Percentiles rank a stretch among this genome's conserved stretches.
These are phyloP conservation scores for Neoboletus brunneissimus DNA, from an alignment of 768 basidiomycete species.

Conservation along the genomic window DNA sequence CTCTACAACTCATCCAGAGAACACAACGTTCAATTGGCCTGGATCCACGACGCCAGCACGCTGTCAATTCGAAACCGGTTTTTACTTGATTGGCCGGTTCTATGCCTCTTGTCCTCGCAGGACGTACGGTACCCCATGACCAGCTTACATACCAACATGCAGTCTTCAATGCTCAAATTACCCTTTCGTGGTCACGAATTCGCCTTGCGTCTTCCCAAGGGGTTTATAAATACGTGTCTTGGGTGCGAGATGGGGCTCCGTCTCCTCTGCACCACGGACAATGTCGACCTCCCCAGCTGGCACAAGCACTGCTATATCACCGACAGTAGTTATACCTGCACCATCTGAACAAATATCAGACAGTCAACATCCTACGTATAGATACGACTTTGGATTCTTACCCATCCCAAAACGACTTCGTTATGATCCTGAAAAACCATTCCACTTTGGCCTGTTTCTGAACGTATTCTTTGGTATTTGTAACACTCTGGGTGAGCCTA, in stretches of 20 bases:
- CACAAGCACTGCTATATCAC: neutral
- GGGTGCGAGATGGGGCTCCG: neutral
- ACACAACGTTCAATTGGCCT: neutral
- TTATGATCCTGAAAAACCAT: slow-evolving; percentile 48
- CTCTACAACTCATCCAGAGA: neutral
- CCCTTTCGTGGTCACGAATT: neutral
- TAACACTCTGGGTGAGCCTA: slow-evolving; percentile 40
- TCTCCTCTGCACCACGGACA: neutral
- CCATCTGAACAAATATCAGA: neutral
- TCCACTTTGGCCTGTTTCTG: slow-evolving; percentile 46
- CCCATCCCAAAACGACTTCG: slow-evolving; percentile 56
- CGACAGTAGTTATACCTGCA: neutral
- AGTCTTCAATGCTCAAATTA: neutral
- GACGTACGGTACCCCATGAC: neutral
- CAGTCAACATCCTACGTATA: neutral
- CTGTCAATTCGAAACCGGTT: neutral
- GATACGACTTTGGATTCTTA: slow-evolving; percentile 52
- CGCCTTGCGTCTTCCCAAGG: slow-evolving; percentile 1
- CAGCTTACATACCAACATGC: neutral
- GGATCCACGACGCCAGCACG: neutral
- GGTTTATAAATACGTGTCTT: slow-evolving; percentile 2
- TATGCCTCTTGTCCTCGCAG: neutral
- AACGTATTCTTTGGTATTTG: slow-evolving; percentile 62
- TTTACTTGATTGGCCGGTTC: neutral
- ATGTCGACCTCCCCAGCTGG: neutral